Evolutionary conservation across 2,329 filamentous ascomycete species (phyloP), one percentile per base, ranked within the genome.

Genomic region (Phoma herbarum): DNA sequence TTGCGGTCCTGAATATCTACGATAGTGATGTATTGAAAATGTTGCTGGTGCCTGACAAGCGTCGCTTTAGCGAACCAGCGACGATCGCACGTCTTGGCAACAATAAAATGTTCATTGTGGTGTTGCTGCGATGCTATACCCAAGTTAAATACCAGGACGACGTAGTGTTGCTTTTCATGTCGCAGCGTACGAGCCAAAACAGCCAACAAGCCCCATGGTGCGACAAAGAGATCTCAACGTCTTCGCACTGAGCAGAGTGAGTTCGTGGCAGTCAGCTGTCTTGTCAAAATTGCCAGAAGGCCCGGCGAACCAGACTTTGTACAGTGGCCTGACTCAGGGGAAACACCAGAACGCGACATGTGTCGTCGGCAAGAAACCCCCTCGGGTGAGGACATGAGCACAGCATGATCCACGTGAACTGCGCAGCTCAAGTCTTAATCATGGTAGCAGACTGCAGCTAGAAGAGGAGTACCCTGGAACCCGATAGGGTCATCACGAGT

Each of bases 141-240:
- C 4, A 42, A 11, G 28, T 20, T 3, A 29, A 20, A 33, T 52
- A 11, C 18, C 28, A 53, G 46, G 44, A 45, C 12, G 14, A 16
- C 39, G 39, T 33, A 28, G 37, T 50, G 50, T 39, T 59, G 50
- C 50, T 53, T 42, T 45, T 53, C 25, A 47, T 33, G 50, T 59
- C 26, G 45, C 50, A 35, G 56, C 6, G 39, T 35, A 22, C 20
- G 20, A 26, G 41, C 26, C 45, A 42, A 53, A 49, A 45, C 55
- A 53, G 55, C 49, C 49, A 48, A 48, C 44, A 35, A 43, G 44
- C 49, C 49, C 29, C 28, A 26, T 49, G 49, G 55, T 58, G 55
- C 39, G 55, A 58, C 55, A 25, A 33, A 18, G 16, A n/a, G 16
- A 16, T 18, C 35, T 10, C 49, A 52, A 29, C 44, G 37, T 29